phyloP scores from a whole-genome alignment of 2,329 filamentous ascomycete genomes.

The Sporothrix globosa region DNA sequence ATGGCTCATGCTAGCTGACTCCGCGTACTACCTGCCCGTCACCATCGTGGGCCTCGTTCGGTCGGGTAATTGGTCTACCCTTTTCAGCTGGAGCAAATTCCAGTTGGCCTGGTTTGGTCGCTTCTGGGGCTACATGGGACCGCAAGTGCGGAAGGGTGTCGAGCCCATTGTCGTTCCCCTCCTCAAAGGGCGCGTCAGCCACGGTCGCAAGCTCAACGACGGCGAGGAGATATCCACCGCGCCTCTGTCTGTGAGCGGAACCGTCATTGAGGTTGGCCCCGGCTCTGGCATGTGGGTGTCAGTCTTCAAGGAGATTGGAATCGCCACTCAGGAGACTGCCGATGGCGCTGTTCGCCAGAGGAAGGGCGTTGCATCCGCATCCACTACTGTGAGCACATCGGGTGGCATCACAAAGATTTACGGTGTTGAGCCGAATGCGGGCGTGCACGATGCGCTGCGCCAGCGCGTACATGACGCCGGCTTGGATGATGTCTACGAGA shows the following conservation, averaged over 20 bases:
- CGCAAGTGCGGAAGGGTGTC: conserved; percentile 57
- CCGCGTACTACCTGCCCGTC: conserved; percentile 54
- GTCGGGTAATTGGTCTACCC: conserved; percentile 42
- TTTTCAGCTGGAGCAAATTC: conserved; percentile 50
- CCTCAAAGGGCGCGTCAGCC: conserved; percentile 53
- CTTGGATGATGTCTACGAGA: conserved; percentile 61
- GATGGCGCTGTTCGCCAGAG: conserved; percentile 17
- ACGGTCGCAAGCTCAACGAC: conserved; percentile 45
- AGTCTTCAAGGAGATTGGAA: conserved; percentile 47
- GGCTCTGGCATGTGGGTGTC: conserved; percentile 64
- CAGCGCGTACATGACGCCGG: conserved; percentile 55
- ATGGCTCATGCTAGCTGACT: conserved; percentile 57
- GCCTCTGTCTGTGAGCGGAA: conserved; percentile 51
- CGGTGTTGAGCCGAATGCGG: conserved; percentile 66
- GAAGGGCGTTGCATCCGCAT: neutral
- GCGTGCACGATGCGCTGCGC: conserved; percentile 54
- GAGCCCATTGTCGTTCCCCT: conserved; percentile 56
- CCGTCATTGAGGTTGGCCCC: conserved; percentile 65
- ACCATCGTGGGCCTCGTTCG: conserved; percentile 53
- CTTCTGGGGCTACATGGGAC: conserved; percentile 56
- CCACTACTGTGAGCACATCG: conserved; percentile 20
- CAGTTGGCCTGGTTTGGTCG: conserved; percentile 60
- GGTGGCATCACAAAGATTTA: conserved; percentile 54
- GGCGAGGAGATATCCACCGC: conserved; percentile 21
- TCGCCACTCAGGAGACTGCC: neutral